These are phyloP conservation scores for Candolleomyces efflorescens DNA, from an alignment of 768 basidiomycete species.

Conservation along the genomic window DNA sequence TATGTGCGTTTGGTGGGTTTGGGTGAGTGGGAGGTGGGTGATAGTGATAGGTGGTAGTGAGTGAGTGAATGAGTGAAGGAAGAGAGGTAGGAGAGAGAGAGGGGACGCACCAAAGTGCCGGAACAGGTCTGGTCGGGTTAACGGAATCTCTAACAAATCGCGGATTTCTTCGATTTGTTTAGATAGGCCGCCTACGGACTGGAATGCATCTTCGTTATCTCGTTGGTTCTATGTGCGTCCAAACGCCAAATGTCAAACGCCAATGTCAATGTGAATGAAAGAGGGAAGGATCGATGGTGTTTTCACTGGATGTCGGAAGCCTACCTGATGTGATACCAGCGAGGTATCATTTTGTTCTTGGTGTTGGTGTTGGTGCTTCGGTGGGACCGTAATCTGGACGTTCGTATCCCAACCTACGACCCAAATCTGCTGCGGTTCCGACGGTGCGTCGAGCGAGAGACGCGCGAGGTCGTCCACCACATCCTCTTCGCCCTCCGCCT, in stretches of 20 bases:
- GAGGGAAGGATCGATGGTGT: no score
- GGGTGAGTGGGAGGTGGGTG: no score
- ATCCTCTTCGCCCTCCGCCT: conserved; percentile 21
- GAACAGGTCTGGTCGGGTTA: conserved; percentile 29
- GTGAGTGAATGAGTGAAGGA: no score
- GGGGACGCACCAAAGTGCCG: conserved; percentile 26
- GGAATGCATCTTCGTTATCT: no score
- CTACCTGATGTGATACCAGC: background rate
- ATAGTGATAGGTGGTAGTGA: no score
- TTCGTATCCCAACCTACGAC: conserved; percentile 26
- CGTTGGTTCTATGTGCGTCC: no score
- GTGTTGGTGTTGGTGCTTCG: no score
- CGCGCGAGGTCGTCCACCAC: conserved; percentile 38
- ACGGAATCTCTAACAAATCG: conserved; percentile 30
- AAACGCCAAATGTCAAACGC: no score
- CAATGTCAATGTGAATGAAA: background rate
- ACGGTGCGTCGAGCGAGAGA: conserved; percentile 38
- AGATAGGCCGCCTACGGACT: conserved; percentile 81
- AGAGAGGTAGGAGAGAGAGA: no score
- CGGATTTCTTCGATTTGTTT: conserved; percentile 81
- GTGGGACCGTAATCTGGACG: background rate
- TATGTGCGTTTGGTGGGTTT: no score
- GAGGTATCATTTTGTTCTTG: no score
- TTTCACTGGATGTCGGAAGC: background rate
- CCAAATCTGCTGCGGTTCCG: conserved; percentile 45